phyloP scores from a whole-genome alignment of 164 flowering plant genomes.

The Umbilicus rupestris region DNA sequence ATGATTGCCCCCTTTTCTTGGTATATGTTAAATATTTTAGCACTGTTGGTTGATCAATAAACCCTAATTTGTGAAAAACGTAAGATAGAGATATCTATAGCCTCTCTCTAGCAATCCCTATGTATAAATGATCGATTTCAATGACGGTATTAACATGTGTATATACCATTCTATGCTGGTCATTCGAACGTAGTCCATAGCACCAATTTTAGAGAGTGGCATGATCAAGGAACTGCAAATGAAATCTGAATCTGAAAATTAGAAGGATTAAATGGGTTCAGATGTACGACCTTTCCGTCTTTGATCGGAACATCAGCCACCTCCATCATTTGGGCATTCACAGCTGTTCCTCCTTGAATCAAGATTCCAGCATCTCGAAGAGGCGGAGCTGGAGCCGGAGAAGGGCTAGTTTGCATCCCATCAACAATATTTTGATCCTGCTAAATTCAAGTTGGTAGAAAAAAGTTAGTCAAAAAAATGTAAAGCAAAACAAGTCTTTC shows the following conservation, averaged over 20 bases:
- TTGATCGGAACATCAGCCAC: constrained; percentile 92
- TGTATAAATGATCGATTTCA: no score
- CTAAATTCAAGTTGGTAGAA: background rate
- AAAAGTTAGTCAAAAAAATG: background rate
- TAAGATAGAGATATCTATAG: no score
- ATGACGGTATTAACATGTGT: no score
- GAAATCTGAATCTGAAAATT: no score
- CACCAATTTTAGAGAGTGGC: no score
- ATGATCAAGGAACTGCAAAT: no score
- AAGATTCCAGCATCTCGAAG: constrained; percentile 47
- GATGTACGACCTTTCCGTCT: no score
- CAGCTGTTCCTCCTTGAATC: constrained; percentile 92
- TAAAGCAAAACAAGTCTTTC: background rate
- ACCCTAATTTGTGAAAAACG: no score
- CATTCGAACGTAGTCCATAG: no score
- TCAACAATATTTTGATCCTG: background rate
- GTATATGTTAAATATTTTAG: constrained; percentile 84
- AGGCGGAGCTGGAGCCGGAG: constrained; percentile 29
- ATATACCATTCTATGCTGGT: no score
- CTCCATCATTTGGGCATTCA: constrained; percentile 80
- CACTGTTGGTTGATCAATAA: constrained; percentile 50
- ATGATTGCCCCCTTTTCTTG: constrained; percentile 92
- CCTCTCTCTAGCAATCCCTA: no score
- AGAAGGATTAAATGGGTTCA: no score
- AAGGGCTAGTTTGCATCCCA: constrained; percentile 6